phyloP scores from a whole-genome alignment of 2,329 filamentous ascomycete species.

The Tolypocladium amazonense region DNA sequence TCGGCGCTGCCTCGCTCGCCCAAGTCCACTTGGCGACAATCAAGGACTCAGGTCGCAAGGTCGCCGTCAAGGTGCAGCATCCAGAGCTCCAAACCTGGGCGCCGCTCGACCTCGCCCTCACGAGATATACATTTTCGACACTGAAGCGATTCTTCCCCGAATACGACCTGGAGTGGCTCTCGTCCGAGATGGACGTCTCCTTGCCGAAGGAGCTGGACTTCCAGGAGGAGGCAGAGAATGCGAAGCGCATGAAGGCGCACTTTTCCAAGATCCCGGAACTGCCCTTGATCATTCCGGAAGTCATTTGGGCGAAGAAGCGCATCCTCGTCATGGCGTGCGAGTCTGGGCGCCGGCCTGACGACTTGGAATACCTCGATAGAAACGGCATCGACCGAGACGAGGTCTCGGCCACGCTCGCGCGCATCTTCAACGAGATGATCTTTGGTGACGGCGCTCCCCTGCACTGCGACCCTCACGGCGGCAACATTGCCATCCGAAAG shows the following conservation, averaged over 20 bases:
- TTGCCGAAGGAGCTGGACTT: constrained; percentile 91
- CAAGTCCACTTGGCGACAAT: constrained; percentile 87
- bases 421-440: constrained; percentile 99
- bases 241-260: constrained; percentile 66
- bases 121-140: constrained; percentile 78
- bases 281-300: constrained; percentile 81
- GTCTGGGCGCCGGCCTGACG: constrained; percentile 76
- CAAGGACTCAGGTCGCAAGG: constrained; percentile 70
- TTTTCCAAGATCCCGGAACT: constrained; percentile 63
- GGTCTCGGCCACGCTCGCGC: constrained; percentile 80
- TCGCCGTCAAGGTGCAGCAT: constrained; percentile 96
- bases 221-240: constrained; percentile 73
- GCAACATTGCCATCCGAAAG: constrained; percentile 85
- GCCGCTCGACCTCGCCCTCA: constrained; percentile 76
- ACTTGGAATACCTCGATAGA: constrained; percentile 74
- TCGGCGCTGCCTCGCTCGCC: constrained; percentile 86
- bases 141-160: constrained; percentile 92
- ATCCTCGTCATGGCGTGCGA: constrained; percentile 95
- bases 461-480: constrained; percentile 94
- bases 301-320: constrained; percentile 79
- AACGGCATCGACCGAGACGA: constrained; percentile 90
- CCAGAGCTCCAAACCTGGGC: constrained; percentile 84
- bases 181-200: constrained; percentile 83
- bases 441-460: constrained; percentile 81
- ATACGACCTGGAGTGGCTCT: constrained; percentile 94